These are phyloP conservation scores for Corymbia citriodora DNA, from an alignment of 441 rosid genomes.

Conservation along the genomic window DNA sequence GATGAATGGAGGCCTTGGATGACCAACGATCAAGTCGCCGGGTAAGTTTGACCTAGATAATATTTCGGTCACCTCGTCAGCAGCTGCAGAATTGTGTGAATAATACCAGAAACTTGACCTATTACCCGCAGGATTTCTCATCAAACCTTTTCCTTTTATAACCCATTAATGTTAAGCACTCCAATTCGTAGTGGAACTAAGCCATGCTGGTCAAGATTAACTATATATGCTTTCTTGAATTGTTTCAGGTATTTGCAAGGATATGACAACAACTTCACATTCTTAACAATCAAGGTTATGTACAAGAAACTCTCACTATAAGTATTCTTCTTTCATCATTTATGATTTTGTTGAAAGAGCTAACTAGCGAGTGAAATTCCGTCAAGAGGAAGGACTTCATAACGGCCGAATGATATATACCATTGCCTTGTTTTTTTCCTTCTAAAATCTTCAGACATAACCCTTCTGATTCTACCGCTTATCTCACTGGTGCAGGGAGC, in stretches of 20 bases:
- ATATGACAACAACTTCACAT: slow-evolving; percentile 8
- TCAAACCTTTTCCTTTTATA: not conserved
- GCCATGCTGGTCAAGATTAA: not conserved
- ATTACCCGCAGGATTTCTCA: not conserved
- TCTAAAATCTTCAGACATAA: not conserved
- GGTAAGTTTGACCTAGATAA: not conserved
- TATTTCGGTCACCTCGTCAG: not conserved
- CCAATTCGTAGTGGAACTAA: not conserved
- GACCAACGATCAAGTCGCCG: slow-evolving; percentile 6
- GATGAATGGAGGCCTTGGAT: slow-evolving; percentile 11
- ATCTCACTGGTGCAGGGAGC: slow-evolving; percentile 1
- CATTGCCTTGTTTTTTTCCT: not conserved
- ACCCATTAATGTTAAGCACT: not conserved
- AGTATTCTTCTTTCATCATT: not conserved
- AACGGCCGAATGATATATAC: not conserved
- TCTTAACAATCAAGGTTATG: slow-evolving; percentile 10
- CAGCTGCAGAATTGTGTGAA: not conserved
- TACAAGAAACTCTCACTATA: not conserved
- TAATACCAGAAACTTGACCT: not conserved
- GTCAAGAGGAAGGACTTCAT: not conserved
- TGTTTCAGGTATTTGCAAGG: slow-evolving; percentile 3
- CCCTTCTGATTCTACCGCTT: not conserved
- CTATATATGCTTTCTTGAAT: not conserved
- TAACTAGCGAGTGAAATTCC: not conserved
- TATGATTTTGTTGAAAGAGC: not conserved